A percentile compares a stretch with the other conserved stretches of the same genome.
Evolutionary conservation across 2,329 filamentous ascomycete genomes (phyloP).

Genomic region (Grosmannia huntii): DNA sequence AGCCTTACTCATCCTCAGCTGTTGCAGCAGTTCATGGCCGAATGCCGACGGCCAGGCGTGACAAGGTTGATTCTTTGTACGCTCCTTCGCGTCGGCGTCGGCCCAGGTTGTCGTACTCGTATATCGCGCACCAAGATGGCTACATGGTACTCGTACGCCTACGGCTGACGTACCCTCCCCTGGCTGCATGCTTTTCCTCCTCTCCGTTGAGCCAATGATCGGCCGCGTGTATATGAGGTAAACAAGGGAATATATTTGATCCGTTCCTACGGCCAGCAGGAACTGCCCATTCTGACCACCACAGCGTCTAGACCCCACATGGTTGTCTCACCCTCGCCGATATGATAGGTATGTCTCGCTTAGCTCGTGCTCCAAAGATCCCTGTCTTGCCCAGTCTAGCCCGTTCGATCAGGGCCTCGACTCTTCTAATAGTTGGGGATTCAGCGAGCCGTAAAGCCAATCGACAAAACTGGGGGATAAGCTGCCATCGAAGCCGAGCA

Average conservation of each 20-base stretch:
- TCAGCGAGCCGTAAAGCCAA: background rate
- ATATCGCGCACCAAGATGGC: too few relatives aligned
- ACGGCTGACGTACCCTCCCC: too few relatives aligned
- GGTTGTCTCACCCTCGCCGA: background rate
- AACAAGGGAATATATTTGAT: background rate
- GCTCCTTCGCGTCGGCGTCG: too few relatives aligned
- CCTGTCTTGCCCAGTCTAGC: conserved; percentile 1
- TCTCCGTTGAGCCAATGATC: too few relatives aligned
- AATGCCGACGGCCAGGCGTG: too few relatives aligned
- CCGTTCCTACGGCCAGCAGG: background rate
- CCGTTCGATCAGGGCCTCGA: conserved; percentile 8
- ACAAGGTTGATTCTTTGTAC: too few relatives aligned
- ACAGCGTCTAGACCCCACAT: background rate
- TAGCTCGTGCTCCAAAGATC: background rate
- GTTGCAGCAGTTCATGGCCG: too few relatives aligned
- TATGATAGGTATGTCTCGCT: background rate
- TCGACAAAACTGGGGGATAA: background rate
- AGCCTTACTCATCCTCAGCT: too few relatives aligned
- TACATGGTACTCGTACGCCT: too few relatives aligned
- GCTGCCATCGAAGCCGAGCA: background rate
- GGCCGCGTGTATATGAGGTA: background rate
- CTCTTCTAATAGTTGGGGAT: background rate
- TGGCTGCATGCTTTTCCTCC: too few relatives aligned
- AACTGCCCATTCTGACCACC: too few relatives aligned
- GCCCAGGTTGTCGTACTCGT: too few relatives aligned